Evolutionary conservation across 2,329 filamentous ascomycete genomes (phyloP).

Genomic region (Penicillium sp.): DNA sequence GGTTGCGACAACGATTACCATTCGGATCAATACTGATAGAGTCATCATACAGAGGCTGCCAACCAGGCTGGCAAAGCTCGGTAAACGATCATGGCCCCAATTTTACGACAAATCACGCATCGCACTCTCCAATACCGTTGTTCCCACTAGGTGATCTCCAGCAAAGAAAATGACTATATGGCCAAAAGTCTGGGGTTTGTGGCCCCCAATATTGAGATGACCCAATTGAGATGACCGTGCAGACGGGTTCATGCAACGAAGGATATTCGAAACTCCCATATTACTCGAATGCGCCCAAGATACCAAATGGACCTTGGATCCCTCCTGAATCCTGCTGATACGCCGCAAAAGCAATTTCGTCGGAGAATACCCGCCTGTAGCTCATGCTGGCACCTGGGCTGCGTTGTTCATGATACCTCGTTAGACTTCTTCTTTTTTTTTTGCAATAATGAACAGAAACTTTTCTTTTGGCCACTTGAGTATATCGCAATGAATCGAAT

Average conservation of each 20-base stretch:
- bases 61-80: conserved; percentile 50
- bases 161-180: conserved; percentile 10
- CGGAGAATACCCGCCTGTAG: neutral
- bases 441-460: conserved; percentile 8
- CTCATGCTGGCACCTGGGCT: conserved; percentile 4
- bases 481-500: neutral
- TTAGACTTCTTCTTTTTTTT: neutral
- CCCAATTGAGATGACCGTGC: neutral
- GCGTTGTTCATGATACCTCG: conserved; percentile 9
- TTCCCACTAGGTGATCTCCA: conserved; percentile 11
- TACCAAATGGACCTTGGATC: neutral
- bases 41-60: conserved; percentile 41
- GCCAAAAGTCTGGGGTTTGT: conserved; percentile 5
- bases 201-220: neutral
- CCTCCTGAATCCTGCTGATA: conserved; percentile 1
- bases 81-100: conserved; percentile 28
- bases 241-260: neutral
- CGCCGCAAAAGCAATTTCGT: neutral
- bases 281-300: neutral
- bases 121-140: conserved; percentile 16
- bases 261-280: neutral
- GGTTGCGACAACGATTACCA: neutral
- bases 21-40: conserved; percentile 9
- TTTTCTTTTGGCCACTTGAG: neutral
- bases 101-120: conserved; percentile 12